Evolutionary conservation across 2,329 filamentous ascomycete genomes (phyloP).

Genomic region (Microsporum audouinii): DNA sequence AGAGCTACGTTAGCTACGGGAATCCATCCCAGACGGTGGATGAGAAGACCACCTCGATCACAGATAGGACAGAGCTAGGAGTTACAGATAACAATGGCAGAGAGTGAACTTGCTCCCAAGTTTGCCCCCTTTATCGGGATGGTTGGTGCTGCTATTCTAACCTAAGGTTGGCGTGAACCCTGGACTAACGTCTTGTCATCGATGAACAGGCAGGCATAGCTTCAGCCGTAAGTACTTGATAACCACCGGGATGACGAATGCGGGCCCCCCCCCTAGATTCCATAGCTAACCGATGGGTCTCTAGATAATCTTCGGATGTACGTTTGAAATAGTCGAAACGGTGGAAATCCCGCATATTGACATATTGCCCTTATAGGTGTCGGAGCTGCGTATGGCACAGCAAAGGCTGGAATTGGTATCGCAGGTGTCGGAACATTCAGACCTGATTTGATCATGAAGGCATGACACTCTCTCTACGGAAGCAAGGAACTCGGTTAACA

Average conservation of each 20-base stretch:
- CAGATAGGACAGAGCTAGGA: neutral
- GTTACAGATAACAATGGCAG: constrained; percentile 28
- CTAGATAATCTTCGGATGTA: constrained; percentile 44
- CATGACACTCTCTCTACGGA: constrained; percentile 20
- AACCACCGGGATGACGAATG: neutral
- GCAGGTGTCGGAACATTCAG: constrained; percentile 55
- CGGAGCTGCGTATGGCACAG: constrained; percentile 57
- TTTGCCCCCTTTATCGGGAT: constrained; percentile 60
- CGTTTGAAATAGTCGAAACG: constrained; percentile 18
- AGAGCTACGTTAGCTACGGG: neutral
- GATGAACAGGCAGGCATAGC: constrained; percentile 37
- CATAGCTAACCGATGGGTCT: constrained; percentile 5
- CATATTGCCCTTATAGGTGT: constrained; percentile 37
- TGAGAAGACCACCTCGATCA: neutral
- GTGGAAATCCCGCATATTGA: neutral
- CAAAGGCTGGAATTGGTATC: constrained; percentile 58
- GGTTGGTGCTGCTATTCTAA: constrained; percentile 35
- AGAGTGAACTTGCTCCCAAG: constrained; percentile 46
- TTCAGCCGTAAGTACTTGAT: constrained; percentile 31
- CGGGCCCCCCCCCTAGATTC: neutral
- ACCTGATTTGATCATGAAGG: constrained; percentile 59
- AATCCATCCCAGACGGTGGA: neutral
- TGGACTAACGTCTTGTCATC: neutral
- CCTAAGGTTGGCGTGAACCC: constrained; percentile 18
- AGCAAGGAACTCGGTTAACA: constrained; percentile 14